Conservation (phyloP, 495 filamentous ascomycete species). For the Cercophora sp. region DNA sequence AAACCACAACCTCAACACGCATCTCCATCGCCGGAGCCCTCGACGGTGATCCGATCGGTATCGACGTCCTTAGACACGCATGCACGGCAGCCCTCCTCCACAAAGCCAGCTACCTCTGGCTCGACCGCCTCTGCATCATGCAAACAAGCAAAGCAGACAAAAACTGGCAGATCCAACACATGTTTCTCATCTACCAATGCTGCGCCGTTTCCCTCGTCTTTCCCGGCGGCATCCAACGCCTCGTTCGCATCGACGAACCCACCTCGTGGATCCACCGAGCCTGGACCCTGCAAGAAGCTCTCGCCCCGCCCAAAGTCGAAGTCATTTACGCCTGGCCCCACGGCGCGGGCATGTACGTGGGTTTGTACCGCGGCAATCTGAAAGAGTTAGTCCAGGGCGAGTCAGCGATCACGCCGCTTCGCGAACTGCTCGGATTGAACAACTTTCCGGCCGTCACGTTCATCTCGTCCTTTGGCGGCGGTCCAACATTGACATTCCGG, state of each 20-base stretch:
- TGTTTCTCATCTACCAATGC: conserved; percentile 1
- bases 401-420: no score
- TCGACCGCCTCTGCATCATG: conserved; percentile 8
- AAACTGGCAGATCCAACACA: conserved; percentile 4
- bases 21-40: neutral
- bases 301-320: neutral
- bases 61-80: neutral
- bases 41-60: conserved; percentile 1
- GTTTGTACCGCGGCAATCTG: no score
- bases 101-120: neutral
- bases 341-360: no score
- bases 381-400: no score
- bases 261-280: conserved; percentile 5
- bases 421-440: no score
- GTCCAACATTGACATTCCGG: no score
- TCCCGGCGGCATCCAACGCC: neutral
- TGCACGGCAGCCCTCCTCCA: neutral
- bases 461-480: no score
- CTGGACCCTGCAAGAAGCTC: conserved; percentile 5
- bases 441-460: no score
- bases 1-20: no score
- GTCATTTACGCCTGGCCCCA: neutral
- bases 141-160: neutral
- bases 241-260: neutral
- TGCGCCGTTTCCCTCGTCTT: conserved; percentile 1